A percentile compares a stretch with the other conserved stretches of the same genome.
Evolutionary conservation across 257 asterid species (phyloP).

Genomic region (Nicotiana otophora): DNA sequence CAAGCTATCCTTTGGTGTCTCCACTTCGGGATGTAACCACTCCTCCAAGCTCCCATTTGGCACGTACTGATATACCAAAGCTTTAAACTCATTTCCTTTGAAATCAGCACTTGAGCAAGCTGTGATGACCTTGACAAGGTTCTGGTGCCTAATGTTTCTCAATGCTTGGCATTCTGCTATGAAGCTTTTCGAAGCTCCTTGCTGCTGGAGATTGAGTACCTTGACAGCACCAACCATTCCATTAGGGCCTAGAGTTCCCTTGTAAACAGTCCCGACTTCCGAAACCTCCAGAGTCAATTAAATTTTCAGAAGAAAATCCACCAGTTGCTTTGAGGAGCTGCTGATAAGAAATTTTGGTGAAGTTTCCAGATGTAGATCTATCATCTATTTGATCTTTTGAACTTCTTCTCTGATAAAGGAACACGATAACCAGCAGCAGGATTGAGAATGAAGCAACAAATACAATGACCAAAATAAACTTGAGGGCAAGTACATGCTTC

Average conservation of each 20-base stretch:
- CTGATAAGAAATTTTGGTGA: slow-evolving; percentile 28
- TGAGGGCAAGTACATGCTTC: slow-evolving; percentile 8
- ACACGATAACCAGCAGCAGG: slow-evolving; percentile 20
- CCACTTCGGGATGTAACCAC: slow-evolving; percentile 42
- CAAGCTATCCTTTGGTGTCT: slow-evolving; percentile 8
- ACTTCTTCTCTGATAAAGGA: slow-evolving; percentile 18
- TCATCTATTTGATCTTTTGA: not conserved
- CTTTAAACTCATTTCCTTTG: slow-evolving; percentile 40
- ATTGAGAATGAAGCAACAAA: slow-evolving; percentile 17
- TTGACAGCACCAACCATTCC: slow-evolving; percentile 35
- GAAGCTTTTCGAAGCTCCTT: slow-evolving; percentile 45
- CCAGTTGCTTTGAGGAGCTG: slow-evolving; percentile 35
- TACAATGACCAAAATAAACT: slow-evolving; percentile 14
- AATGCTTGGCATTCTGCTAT: slow-evolving; percentile 44
- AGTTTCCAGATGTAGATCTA: not conserved
- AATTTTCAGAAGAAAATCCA: slow-evolving; percentile 29
- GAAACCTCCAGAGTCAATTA: slow-evolving; percentile 41
- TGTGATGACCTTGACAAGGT: slow-evolving; percentile 44
- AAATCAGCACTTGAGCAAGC: slow-evolving; percentile 44
- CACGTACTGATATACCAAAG: slow-evolving; percentile 38
- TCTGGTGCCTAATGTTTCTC: slow-evolving; percentile 34
- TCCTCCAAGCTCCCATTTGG: slow-evolving; percentile 44
- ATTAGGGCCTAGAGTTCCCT: slow-evolving; percentile 26
- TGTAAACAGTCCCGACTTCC: slow-evolving; percentile 30
- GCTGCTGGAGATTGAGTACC: slow-evolving; percentile 35